Base-by-base conservation (phyloP, 2,329 filamentous ascomycete species). In the Pezicula carpinea region DNA sequence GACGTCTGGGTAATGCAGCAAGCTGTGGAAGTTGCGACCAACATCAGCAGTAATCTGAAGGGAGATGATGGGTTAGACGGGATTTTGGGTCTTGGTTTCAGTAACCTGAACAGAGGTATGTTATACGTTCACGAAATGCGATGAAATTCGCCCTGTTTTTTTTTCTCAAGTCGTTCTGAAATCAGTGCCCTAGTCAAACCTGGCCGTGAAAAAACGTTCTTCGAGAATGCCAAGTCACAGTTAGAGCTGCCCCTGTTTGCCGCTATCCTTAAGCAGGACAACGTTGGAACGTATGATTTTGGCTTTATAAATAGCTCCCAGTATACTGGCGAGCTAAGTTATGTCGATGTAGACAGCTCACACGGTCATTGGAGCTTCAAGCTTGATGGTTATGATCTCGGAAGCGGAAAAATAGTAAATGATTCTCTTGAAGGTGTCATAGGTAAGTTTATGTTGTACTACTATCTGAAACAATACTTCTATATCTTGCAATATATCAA, bases 41-140 rank as follows among this genome's bases (percentile, higher is more conserved):
- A 36, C 6, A 49, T 47, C 5, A 50, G 44, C 19, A 36, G 34
- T 15, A 31, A 33, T 4, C 60, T 62, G 48, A 47, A 54, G 22
- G 39, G 39, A 29, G 59, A 62, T 44, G 46, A 55, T 36, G 46
- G 49, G 6, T 29, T 48, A 33, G 78, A 82, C 54, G 80, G 80
- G 35, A 70, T 84, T 14, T 70, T 83, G 19, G 80, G 80, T 15
- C 70, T 83, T 34, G 79, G 72, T 3, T 47, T 33, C 33, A 31
- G 43, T 17, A 23, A 22, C 13, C 33, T 47, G 29, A 47, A 49
- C 43, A 49, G 31, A 33, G 31, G 31, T 33, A 33, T 33, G 31
- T 33, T 33, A 33, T 33, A 33, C 31, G 31, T 33, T 33, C 31
- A 33, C 31, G 31, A 33, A 33, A 33, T 33, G 31, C 31, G 31